These are phyloP conservation scores for Gossypium australe DNA, from an alignment of 345 rosid species.

Conservation along the genomic window DNA sequence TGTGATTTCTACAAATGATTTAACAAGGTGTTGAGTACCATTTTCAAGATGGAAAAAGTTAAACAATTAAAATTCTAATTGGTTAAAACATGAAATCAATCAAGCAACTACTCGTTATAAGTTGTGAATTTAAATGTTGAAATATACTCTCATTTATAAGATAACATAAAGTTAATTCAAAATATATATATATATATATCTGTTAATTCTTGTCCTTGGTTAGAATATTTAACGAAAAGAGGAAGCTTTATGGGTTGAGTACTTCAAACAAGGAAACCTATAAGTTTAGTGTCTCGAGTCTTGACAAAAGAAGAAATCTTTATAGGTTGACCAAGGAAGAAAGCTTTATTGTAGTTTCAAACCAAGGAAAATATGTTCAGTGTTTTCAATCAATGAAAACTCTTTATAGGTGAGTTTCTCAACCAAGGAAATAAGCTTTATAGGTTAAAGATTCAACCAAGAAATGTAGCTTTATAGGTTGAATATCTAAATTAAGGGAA, in stretches of 20 bases:
- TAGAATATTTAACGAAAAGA: background rate
- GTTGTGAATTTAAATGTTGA: background rate
- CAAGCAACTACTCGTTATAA: background rate
- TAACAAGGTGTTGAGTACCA: background rate
- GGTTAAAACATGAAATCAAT: background rate
- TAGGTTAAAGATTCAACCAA: background rate
- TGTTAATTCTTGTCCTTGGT: background rate
- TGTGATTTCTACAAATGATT: background rate
- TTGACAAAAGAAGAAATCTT: background rate
- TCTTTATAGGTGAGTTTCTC: background rate
- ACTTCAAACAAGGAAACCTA: background rate
- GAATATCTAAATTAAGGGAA: background rate
- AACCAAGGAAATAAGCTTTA: background rate
- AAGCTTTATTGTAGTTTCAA: background rate
- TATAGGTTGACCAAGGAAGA: background rate
- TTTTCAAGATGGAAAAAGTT: background rate
- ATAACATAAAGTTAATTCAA: background rate
- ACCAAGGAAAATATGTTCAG: background rate
- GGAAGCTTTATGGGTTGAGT: background rate
- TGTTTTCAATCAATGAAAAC: background rate
- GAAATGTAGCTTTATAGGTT: background rate
- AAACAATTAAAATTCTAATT: background rate
- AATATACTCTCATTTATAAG: background rate
- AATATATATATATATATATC: too few relatives aligned
- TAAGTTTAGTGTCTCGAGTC: background rate